Evolutionary conservation across 2,329 filamentous ascomycete genomes (phyloP), one percentile per base, ranked within the genome.

Genomic region (Magnaporthales sp.): DNA sequence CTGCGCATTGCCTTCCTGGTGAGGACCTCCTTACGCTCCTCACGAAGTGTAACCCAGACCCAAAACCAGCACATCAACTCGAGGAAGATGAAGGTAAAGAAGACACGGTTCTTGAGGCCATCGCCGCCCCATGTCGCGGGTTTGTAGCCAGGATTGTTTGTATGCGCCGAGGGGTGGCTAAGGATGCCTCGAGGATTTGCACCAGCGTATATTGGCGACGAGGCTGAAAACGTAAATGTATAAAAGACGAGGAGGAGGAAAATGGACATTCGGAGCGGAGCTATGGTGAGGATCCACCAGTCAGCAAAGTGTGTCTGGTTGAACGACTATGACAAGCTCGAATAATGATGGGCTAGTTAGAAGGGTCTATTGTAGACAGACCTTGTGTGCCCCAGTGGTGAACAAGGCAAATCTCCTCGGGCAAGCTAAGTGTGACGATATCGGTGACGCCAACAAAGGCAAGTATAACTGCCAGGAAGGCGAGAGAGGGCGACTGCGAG

Each of bases 51-150:
- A 31, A 89, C 82, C 83, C 88, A 92, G 27, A 86, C 87, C 93
- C 93, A 97, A 77, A 96, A 93, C 92, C 93, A 97, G 68, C 85
- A 84, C 70, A 92, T 82, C 75, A 92, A 86, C 80, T 97, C 93
- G 74, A 96, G 74, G 73, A 97, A 95, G 9, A 87, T 88, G 77
- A 92, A 95, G 0, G 90, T 88, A 75, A 97, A 96, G 56, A 96
- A 86, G 56, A 96, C 80, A 64, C 92, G 86, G 75, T 96, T 96
- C 80, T 93, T 92, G 72, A 97, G 77, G 27, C 86, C 84, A 69
- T 93, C 89, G 64, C 86, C 81, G 69, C 78, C 87, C 83, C 77
- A 84, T 74, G 76, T 73, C 63, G 76, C 74, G 15, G 77, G 74
- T 67, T 77, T 79, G 69, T 80, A 79, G 30, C 73, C 67, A 15